A percentile compares a stretch with the other conserved stretches of the same genome.
phyloP scores from a whole-genome alignment of 768 basidiomycete species.

The Russula sp. region DNA sequence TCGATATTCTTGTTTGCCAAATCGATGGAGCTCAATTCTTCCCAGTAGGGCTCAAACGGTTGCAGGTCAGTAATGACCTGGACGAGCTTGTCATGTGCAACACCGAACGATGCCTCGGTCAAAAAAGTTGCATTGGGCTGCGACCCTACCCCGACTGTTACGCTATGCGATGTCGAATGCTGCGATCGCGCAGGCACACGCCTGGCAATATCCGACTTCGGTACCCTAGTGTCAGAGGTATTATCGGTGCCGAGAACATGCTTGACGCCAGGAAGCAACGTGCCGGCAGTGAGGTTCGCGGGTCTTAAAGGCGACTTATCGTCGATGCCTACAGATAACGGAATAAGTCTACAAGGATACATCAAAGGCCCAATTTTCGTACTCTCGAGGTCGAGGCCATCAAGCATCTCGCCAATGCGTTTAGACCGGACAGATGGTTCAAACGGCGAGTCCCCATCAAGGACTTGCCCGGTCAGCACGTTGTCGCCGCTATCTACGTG shows the following conservation, averaged over 20 bases:
- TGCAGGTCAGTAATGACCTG: conserved; percentile 92
- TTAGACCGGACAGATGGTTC: conserved; percentile 68
- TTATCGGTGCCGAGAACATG: conserved; percentile 25
- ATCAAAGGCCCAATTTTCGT: conserved; percentile 35
- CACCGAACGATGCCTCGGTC: conserved; percentile 95
- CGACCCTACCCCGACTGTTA: conserved; percentile 11
- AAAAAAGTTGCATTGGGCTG: conserved; percentile 63
- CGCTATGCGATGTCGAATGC: conserved; percentile 34
- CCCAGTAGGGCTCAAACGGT: conserved; percentile 95
- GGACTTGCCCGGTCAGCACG: conserved; percentile 29
- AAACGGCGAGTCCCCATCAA: conserved; percentile 33
- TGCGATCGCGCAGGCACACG: conserved; percentile 31
- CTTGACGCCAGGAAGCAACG: conserved; percentile 43
- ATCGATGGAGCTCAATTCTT: conserved; percentile 69
- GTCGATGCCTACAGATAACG: conserved; percentile 35
- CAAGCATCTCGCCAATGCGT: conserved; percentile 78
- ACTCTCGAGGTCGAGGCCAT: conserved; percentile 68
- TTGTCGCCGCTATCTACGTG: conserved; percentile 41
- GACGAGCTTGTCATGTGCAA: conserved; percentile 88
- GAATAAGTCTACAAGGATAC: conserved; percentile 3
- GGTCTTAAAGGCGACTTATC: conserved; percentile 57
- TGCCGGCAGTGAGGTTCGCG: conserved; percentile 45
- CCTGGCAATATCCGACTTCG: conserved; percentile 9
- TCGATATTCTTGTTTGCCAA: conserved; percentile 70
- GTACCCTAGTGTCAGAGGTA: conserved; percentile 32